Evolutionary conservation across 2,329 filamentous ascomycete genomes (phyloP).

Genomic region (Basipetospora sp.): DNA sequence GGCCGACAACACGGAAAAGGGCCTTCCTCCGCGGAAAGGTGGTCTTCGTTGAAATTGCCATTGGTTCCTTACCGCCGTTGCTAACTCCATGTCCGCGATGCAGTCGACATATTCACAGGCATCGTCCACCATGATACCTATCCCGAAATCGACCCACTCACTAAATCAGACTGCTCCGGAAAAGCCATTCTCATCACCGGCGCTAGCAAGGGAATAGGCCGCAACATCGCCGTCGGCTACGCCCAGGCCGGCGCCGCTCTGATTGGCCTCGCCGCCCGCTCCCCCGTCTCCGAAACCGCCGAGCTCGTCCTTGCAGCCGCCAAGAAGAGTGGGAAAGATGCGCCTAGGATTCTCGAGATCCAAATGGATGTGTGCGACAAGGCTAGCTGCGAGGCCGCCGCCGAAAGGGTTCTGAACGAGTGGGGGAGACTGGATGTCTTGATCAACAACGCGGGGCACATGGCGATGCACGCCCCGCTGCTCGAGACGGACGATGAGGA

Average conservation of each 20-base stretch:
- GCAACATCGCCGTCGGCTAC: conserved; percentile 37
- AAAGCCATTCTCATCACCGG: conserved; percentile 37
- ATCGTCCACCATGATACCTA: conserved; percentile 36
- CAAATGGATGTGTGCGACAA: conserved; percentile 23
- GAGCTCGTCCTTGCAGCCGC: conserved; percentile 21
- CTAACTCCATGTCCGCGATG: too few relatives aligned
- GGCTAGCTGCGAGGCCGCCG: conserved; percentile 18
- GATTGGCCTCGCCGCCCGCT: conserved; percentile 40
- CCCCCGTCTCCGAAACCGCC: conserved; percentile 19
- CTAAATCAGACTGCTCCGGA: conserved; percentile 21
- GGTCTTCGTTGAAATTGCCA: too few relatives aligned
- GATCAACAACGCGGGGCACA: conserved; percentile 29
- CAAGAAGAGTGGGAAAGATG: conserved; percentile 14
- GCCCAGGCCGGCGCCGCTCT: conserved; percentile 35
- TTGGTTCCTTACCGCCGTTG: too few relatives aligned
- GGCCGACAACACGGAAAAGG: too few relatives aligned
- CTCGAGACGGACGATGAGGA: conserved; percentile 23
- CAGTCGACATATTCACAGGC: conserved; percentile 14
- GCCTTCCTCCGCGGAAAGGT: too few relatives aligned
- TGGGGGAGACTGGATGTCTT: conserved; percentile 26
- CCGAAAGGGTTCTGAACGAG: conserved; percentile 11
- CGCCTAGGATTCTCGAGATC: conserved; percentile 24
- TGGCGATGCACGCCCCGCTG: conserved; percentile 21
- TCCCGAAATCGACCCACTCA: conserved; percentile 28
- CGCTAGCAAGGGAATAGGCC: conserved; percentile 39